Conservation (phyloP, 2,329 filamentous ascomycete genomes). For the Shiraia sp. region DNA sequence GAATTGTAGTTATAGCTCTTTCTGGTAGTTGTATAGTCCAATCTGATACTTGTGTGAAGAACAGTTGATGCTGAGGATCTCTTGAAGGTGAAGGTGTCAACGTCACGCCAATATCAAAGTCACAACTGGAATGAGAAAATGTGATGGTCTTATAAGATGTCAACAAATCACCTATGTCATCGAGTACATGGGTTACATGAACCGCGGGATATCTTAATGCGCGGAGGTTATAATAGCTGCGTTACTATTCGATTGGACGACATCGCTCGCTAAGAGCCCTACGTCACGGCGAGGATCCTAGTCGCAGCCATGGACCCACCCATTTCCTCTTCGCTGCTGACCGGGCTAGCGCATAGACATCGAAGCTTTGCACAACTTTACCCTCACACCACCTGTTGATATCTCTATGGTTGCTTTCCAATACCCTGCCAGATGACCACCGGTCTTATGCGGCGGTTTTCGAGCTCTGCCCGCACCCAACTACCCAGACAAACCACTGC, state of each 20-base stretch:
- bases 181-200: too few relatives aligned
- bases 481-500: constrained; percentile 20
- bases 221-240: too few relatives aligned
- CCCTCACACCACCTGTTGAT: constrained; percentile 9
- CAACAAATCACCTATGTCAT: too few relatives aligned
- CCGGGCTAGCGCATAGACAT: constrained; percentile 10
- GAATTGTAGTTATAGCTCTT: background rate
- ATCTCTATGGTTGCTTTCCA: constrained; percentile 35
- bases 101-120: too few relatives aligned
- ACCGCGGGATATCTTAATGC: too few relatives aligned
- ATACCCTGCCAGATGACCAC: constrained; percentile 45
- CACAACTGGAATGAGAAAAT: too few relatives aligned
- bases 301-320: constrained; percentile 10
- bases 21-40: too few relatives aligned
- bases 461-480: constrained; percentile 46
- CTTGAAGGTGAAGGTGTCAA: too few relatives aligned
- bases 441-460: constrained; percentile 53
- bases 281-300: constrained; percentile 22
- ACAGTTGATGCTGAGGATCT: too few relatives aligned
- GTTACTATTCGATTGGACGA: too few relatives aligned
- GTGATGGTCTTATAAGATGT: too few relatives aligned
- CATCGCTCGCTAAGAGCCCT: constrained; percentile 14
- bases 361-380: constrained; percentile 5
- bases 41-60: too few relatives aligned
- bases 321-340: constrained; percentile 10